phyloP scores from a whole-genome alignment of 2,329 filamentous ascomycete genomes.

The Parastagonospora avenae region DNA sequence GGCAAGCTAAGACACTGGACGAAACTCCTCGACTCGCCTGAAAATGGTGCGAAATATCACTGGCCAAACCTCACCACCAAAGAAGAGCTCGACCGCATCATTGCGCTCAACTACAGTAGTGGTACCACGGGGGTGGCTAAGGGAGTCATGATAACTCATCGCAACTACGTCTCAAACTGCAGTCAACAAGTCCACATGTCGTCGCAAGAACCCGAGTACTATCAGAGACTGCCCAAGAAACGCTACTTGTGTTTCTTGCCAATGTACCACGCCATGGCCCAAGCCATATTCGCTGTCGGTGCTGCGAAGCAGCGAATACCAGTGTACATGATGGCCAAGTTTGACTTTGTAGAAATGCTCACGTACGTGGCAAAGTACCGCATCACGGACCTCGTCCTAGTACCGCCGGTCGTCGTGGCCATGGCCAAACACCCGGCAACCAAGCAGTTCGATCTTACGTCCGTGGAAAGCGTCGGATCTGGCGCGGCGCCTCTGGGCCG shows the following conservation, averaged over 20 bases:
- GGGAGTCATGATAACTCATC: slow-evolving; percentile 81
- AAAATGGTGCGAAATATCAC: slow-evolving; percentile 61
- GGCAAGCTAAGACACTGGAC: slow-evolving; percentile 65
- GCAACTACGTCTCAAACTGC: slow-evolving; percentile 75
- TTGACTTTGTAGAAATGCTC: slow-evolving; percentile 76
- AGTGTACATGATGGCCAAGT: slow-evolving; percentile 78
- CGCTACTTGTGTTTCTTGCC: slow-evolving; percentile 72
- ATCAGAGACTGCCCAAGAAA: slow-evolving; percentile 49
- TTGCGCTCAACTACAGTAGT: slow-evolving; percentile 78
- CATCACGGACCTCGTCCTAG: slow-evolving; percentile 69
- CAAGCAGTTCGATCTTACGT: slow-evolving; percentile 70
- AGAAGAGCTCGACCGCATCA: slow-evolving; percentile 58
- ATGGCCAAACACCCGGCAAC: slow-evolving; percentile 73
- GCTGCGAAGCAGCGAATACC: slow-evolving; percentile 63
- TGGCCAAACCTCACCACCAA: slow-evolving; percentile 65
- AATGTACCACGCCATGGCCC: slow-evolving; percentile 59
- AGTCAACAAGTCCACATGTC: slow-evolving; percentile 61
- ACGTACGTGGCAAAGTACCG: slow-evolving; percentile 69
- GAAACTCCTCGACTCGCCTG: slow-evolving; percentile 55
- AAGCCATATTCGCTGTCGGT: slow-evolving; percentile 71
- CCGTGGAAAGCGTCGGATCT: slow-evolving; percentile 62
- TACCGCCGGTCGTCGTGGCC: slow-evolving; percentile 76
- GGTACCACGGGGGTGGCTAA: slow-evolving; percentile 84
- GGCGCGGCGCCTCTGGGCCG: slow-evolving; percentile 70
- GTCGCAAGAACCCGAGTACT: slow-evolving; percentile 56